Percentiles rank a stretch among this genome's conserved stretches.
phyloP scores from a whole-genome alignment of 176 grass and related monocot species.

The Microstegium vimineum region DNA sequence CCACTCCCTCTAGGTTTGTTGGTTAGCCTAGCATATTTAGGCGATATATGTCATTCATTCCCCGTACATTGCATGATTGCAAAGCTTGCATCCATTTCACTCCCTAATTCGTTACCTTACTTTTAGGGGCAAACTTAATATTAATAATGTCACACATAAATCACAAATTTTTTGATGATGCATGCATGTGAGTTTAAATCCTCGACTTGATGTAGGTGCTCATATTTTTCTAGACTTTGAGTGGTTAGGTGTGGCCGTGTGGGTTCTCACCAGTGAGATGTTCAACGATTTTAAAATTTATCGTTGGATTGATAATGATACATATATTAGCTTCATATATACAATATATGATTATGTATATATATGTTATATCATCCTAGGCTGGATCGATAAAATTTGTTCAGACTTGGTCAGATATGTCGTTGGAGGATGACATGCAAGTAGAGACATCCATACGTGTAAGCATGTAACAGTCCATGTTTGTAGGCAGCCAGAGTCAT shows the following conservation, averaged over 20 bases:
- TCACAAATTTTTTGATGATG: neutral
- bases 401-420: neutral
- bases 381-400: neutral
- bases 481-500: neutral
- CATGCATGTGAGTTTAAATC: neutral
- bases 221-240: neutral
- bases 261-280: fast-evolving
- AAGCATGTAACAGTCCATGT: neutral
- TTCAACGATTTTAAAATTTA: neutral
- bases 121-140: too few species aligned
- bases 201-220: neutral
- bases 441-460: neutral
- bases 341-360: too few species aligned
- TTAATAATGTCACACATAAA: too few species aligned
- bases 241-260: too few species aligned
- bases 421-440: neutral
- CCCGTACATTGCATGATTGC: too few species aligned
- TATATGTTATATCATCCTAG: neutral
- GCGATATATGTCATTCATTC: too few species aligned
- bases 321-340: too few species aligned
- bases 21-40: too few species aligned
- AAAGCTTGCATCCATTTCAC: too few species aligned
- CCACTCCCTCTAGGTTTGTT: neutral
- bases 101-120: too few species aligned
- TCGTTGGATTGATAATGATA: neutral